phyloP scores from a whole-genome alignment of 345 rosid genomes.

The Acer negundo region DNA sequence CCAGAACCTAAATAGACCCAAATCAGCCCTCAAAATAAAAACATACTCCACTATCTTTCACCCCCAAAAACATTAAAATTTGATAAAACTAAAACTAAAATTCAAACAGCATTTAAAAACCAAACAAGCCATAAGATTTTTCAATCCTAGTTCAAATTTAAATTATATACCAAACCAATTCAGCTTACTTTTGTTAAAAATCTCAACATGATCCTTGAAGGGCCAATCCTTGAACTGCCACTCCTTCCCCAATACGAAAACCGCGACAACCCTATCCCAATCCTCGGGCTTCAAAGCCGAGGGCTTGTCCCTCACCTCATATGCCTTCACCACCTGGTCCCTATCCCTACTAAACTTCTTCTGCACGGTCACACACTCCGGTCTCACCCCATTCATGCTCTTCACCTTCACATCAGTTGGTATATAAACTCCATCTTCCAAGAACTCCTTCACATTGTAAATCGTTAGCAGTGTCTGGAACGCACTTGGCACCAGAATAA shows the following conservation, averaged over 20 bases:
- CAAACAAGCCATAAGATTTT: background rate
- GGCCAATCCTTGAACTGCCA: constrained; percentile 99
- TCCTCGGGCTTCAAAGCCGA: constrained; percentile 79
- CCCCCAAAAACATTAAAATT: constrained; percentile 1
- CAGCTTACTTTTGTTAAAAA: constrained; percentile 81
- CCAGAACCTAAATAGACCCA: background rate
- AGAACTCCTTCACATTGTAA: constrained; percentile 89
- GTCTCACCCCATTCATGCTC: constrained; percentile 81
- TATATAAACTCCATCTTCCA: constrained; percentile 85
- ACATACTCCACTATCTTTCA: background rate
- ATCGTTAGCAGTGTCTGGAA: constrained; percentile 88
- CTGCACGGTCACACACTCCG: constrained; percentile 93
- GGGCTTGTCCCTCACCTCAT: constrained; percentile 94
- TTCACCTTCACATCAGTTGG: constrained; percentile 89
- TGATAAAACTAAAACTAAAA: background rate
- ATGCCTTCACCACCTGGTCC: constrained; percentile 82
- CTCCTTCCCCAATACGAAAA: constrained; percentile 89
- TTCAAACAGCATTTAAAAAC: background rate
- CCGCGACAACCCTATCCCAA: constrained; percentile 95
- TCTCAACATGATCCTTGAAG: constrained; percentile 91
- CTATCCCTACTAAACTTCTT: constrained; percentile 95
- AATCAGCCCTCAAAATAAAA: constrained; percentile 1
- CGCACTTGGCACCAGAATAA: constrained; percentile 92
- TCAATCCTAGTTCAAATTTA: background rate
- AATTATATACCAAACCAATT: background rate